Evolutionary conservation across 495 filamentous ascomycete species (phyloP).

Genomic region (Penicillium nucicola): DNA sequence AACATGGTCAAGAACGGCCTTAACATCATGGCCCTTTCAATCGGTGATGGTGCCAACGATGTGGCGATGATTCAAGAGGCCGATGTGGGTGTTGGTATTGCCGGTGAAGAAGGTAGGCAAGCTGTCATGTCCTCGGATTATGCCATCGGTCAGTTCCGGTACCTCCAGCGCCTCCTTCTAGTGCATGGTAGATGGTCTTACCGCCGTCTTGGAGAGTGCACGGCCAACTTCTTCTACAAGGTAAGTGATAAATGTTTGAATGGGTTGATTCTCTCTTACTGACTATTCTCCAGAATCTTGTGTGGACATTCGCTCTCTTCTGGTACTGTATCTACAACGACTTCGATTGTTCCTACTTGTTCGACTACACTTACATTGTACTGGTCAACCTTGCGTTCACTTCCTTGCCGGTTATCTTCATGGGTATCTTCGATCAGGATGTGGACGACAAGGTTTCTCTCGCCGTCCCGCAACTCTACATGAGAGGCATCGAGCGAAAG

Average conservation of each 20-base stretch:
- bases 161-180: slow-evolving; percentile 83
- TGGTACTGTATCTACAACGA: slow-evolving; percentile 97
- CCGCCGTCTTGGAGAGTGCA: slow-evolving; percentile 84
- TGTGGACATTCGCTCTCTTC: slow-evolving; percentile 96
- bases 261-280: slow-evolving; percentile 9
- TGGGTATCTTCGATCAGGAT: slow-evolving; percentile 97
- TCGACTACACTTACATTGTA: slow-evolving; percentile 96
- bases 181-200: slow-evolving; percentile 98
- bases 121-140: slow-evolving; percentile 99
- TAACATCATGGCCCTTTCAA: slow-evolving; percentile 94
- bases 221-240: slow-evolving; percentile 99
- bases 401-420: slow-evolving; percentile 89
- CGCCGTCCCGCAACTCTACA: slow-evolving; percentile 92
- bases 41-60: slow-evolving; percentile 98
- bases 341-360: slow-evolving; percentile 93
- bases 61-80: slow-evolving; percentile 99
- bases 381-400: slow-evolving; percentile 97
- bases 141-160: slow-evolving; percentile 97
- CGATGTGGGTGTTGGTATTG: slow-evolving; percentile 96
- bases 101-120: slow-evolving; percentile 93
- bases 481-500: slow-evolving; percentile 90
- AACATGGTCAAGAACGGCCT: slow-evolving; percentile 90
- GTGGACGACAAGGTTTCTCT: slow-evolving; percentile 91
- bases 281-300: slow-evolving; percentile 64
- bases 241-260: slow-evolving; percentile 28